A percentile compares a stretch with the other conserved stretches of the same genome.
These are phyloP conservation scores for Globisporangium acanthophoron DNA, from an alignment of 352 stramenopile species.

Conservation along the genomic window DNA sequence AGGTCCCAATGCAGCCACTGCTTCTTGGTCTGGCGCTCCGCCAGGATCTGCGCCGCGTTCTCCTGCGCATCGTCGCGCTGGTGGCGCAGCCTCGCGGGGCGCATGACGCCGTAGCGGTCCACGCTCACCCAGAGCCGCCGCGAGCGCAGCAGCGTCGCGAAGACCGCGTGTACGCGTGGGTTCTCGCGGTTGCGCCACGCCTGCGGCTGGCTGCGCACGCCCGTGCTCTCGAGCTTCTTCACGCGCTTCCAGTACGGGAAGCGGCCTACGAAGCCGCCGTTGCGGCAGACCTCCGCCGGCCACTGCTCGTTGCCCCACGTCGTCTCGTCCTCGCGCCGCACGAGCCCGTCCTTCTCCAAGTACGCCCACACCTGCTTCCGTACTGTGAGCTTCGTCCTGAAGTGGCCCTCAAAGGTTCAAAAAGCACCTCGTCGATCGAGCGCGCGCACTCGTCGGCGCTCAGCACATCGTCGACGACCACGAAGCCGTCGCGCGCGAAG, in stretches of 20 bases:
- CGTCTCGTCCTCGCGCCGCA: constrained; percentile 31
- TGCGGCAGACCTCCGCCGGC: constrained; percentile 35
- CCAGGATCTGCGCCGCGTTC: constrained; percentile 22
- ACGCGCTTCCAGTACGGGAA: constrained; percentile 54
- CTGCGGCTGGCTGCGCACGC: constrained; percentile 34
- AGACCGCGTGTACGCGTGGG: constrained; percentile 24
- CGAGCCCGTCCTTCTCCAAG: constrained; percentile 7
- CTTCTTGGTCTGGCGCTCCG: constrained; percentile 44
- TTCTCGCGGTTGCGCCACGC: constrained; percentile 48
- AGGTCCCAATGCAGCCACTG: constrained; percentile 51
- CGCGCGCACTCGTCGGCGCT: constrained; percentile 20
- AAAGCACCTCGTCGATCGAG: constrained; percentile 26
- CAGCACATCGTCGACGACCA: constrained; percentile 40
- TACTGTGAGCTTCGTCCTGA: too few species aligned
- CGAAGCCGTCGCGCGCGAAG: constrained; percentile 37
- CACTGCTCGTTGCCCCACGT: constrained; percentile 47
- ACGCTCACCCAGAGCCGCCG: constrained; percentile 40
- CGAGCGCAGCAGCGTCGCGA: constrained; percentile 27
- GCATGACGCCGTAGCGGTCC: constrained; percentile 46
- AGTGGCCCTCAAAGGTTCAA: too few species aligned
- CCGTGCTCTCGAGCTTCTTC: constrained; percentile 41
- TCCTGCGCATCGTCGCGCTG: constrained; percentile 1
- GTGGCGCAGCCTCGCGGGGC: constrained; percentile 25
- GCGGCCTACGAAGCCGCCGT: constrained; percentile 39
- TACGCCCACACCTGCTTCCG: constrained; percentile 1